These are phyloP conservation scores for Corylus avellana DNA, from an alignment of 306 rosid genomes.

Conservation along the genomic window DNA sequence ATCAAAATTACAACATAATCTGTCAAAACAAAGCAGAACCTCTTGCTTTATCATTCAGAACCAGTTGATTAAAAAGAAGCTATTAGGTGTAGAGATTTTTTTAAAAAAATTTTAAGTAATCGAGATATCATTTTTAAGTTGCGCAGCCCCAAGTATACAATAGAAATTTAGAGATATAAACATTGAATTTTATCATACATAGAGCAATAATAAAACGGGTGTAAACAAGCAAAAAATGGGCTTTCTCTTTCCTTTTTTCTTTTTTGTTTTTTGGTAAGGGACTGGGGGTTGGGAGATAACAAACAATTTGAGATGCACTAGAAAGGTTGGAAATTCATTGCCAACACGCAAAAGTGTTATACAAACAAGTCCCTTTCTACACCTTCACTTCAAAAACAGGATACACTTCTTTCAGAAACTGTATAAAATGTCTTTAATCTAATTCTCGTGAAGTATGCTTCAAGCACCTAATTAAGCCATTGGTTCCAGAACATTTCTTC, in stretches of 20 bases:
- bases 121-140: too few relatives aligned
- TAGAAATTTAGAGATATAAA: background rate
- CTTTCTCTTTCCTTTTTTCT: background rate
- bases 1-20: background rate
- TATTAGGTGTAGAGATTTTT: background rate
- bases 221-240: background rate
- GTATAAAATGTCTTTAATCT: background rate
- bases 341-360: background rate
- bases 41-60: conserved; percentile 1
- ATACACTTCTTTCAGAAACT: background rate
- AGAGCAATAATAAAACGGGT: background rate
- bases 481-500: background rate
- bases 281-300: background rate
- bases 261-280: background rate
- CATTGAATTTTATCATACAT: background rate
- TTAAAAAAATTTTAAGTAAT: too few relatives aligned
- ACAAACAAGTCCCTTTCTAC: background rate
- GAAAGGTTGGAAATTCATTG: background rate
- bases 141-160: too few relatives aligned
- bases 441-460: background rate
- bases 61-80: background rate
- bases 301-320: background rate
- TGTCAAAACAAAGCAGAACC: background rate
- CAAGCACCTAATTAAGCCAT: conserved; percentile 1
- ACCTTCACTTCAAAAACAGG: background rate